Evolutionary conservation across 2,329 filamentous ascomycete genomes (phyloP), one percentile per base, ranked within the genome.

Genomic region (Neofusicoccum parvum): DNA sequence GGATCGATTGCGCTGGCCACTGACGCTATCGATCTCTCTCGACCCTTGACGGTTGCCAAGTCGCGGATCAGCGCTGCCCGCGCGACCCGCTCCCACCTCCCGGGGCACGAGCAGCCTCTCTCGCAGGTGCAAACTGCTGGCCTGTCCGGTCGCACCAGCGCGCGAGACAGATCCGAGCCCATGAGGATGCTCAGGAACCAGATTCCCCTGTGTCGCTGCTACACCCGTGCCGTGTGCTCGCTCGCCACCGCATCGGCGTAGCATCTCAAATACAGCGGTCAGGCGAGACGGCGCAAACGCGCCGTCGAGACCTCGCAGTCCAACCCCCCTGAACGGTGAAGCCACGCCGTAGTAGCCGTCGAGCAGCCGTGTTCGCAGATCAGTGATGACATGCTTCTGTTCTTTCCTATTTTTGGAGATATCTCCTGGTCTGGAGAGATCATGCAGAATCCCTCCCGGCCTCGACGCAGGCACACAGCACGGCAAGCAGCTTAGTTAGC

Each of bases 111-210:
- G 54, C n/a, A 20, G 51, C 51, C 14, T 23, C 53, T 15, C 11
- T 17, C 23, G 39, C 56, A 60, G 41, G 41, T 60, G 56, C 56
- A 60, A 48, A 48, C 56, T 34, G 23, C 56, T 60, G 56, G 41
- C 53, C 41, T 58, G 53, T 36, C 53, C 53, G 3, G 39, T 27
- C 37, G 37, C 53, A 56, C 20, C 53, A 56, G 39, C 54, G 32
- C 43, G 56, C 56, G 56, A 46, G 56, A 60, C 56, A 60, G 56
- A 60, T 60, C 56, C 56, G 56, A 60, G 43, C 43, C 43, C 56
- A 48, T 37, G 27, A 60, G 39, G 41, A 46, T n/a, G 23, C 32
- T 27, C 53, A 56, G 53, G 53, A 14, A 59, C 54, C 54, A 59
- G 54, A 59, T 59, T 45, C 41, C 41, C 54, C 54, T 59, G 41